Evolutionary conservation across 2,329 filamentous ascomycete genomes (phyloP).

Genomic region (Beauveria scarabaeidicola): DNA sequence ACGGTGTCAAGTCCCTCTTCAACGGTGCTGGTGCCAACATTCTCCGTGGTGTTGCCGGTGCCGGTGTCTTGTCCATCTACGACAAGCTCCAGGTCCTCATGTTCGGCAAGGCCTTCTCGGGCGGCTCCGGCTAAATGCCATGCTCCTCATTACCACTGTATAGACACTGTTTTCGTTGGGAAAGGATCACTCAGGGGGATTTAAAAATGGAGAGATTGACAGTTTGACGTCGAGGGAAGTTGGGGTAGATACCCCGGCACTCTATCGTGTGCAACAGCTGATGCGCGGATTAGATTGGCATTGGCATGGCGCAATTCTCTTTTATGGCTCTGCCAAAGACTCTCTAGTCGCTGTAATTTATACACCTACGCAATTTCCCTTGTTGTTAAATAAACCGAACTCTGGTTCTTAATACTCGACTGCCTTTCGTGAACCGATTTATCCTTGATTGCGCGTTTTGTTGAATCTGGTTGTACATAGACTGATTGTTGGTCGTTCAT

Average conservation of each 20-base stretch:
- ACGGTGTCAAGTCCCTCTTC: conserved; percentile 99
- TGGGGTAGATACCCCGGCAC: conserved; percentile 29
- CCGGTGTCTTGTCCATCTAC: conserved; percentile 99
- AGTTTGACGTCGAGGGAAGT: conserved; percentile 36
- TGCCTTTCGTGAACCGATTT: conserved; percentile 12
- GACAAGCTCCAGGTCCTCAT: conserved; percentile 98
- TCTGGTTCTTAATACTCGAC: conserved; percentile 26
- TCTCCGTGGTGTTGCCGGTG: conserved; percentile 99
- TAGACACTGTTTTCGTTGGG: conserved; percentile 30
- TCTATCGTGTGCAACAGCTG: conserved; percentile 32
- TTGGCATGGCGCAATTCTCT: conserved; percentile 38
- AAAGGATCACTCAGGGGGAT: conserved; percentile 14
- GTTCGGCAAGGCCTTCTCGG: conserved; percentile 99
- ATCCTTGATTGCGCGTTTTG: neutral
- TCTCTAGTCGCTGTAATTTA: conserved; percentile 55
- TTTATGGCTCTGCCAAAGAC: conserved; percentile 35
- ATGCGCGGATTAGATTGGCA: conserved; percentile 41
- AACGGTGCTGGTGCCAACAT: conserved; percentile 99
- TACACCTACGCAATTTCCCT: conserved; percentile 50
- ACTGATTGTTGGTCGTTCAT: neutral
- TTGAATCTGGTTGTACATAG: neutral
- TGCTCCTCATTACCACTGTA: conserved; percentile 28
- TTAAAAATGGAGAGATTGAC: conserved; percentile 38
- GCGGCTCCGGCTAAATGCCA: conserved; percentile 41
- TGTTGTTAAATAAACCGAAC: conserved; percentile 21